Evolutionary conservation across 192 early-diverging fungal genomes (phyloP), one percentile per base, ranked within the genome.

Genomic region (Chytriomyces confervae): DNA sequence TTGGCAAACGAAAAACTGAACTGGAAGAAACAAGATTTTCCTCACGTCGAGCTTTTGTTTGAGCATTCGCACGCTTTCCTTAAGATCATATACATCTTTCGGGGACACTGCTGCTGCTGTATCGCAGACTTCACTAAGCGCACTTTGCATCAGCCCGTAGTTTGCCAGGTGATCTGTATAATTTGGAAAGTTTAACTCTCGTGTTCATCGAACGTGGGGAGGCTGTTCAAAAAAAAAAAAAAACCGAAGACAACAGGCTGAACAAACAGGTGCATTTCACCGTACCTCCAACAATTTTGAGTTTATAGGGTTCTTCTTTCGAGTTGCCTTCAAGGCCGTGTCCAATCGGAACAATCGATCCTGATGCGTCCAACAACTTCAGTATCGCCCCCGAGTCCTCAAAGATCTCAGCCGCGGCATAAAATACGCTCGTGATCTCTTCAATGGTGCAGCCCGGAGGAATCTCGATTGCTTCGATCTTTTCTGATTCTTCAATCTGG

Each of bases 381-480:
- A 77, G 43, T n/a, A 77, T 44, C 13, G 6, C 20, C n/a, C 72
- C 75, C 27, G 36, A 43, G 7, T 60, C 76, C 2, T 61, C 66
- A 9, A 9, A 10, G 13, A 79, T 43, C 46, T 79, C 77, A 5
- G 77, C 77, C 5, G 77, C 77, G 7, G 77, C 68, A 47, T 53
- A 70, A 65, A 79, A 79, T 16, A 79, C 77, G 62, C 49, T 36
- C 13, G 13, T 43, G 29, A 79, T 72, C 44, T 79, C 77, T 29
- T 79, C 77, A 8, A 66, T 6, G 1, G 77, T 72, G 61, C 69
- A 79, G n/a, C 23, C 4, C n/a, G 69, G 62, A 23, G 77, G 61
- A 50, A 79, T 71, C 29, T 79, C 69, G 49, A 79, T 79, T 8
- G 57, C 50, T 53, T 79, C 77, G 7, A 49, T 24, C 16, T 47